Percentiles rank a stretch among this genome's conserved stretches.
Conservation (phyloP, 495 filamentous ascomycete species). For the Penicillium longicatenatum region DNA sequence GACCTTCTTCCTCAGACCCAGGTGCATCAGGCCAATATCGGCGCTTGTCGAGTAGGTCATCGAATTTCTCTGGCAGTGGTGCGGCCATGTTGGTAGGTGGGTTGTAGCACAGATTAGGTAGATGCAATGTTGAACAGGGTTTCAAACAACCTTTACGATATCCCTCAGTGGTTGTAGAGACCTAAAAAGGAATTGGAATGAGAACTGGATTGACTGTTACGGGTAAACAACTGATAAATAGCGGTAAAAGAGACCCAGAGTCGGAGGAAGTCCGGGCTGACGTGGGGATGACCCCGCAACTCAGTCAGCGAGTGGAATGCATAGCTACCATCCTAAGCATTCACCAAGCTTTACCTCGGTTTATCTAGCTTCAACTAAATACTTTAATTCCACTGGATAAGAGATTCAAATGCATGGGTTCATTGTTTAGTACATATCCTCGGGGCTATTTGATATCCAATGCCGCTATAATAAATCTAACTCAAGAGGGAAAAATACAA, state of each 20-base stretch:
- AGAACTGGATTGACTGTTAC: neutral
- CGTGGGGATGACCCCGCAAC: conserved; percentile 12
- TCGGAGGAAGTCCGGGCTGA: conserved; percentile 17
- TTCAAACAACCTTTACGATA: neutral
- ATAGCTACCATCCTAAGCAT: neutral
- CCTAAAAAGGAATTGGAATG: neutral
- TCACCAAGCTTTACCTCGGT: neutral
- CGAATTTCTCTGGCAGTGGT: conserved; percentile 40
- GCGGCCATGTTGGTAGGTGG: conserved; percentile 20
- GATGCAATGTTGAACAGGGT: neutral
- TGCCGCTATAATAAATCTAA: conserved; percentile 19
- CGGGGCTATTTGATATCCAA: neutral
- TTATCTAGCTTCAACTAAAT: neutral
- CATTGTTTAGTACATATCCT: conserved; percentile 5
- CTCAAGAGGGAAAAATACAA: conserved; percentile 8
- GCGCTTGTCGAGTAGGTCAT: conserved; percentile 52
- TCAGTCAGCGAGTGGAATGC: neutral
- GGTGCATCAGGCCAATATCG: conserved; percentile 50
- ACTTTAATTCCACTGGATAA: neutral
- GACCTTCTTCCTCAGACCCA: conserved; percentile 50
- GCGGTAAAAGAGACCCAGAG: neutral
- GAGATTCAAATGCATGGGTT: conserved; percentile 1
- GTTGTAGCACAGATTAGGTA: neutral
- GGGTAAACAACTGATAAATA: neutral
- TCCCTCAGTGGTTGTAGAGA: neutral